These are phyloP conservation scores for Bidens hawaiensis DNA, from an alignment of 140 eudicot genomes.

Conservation along the genomic window DNA sequence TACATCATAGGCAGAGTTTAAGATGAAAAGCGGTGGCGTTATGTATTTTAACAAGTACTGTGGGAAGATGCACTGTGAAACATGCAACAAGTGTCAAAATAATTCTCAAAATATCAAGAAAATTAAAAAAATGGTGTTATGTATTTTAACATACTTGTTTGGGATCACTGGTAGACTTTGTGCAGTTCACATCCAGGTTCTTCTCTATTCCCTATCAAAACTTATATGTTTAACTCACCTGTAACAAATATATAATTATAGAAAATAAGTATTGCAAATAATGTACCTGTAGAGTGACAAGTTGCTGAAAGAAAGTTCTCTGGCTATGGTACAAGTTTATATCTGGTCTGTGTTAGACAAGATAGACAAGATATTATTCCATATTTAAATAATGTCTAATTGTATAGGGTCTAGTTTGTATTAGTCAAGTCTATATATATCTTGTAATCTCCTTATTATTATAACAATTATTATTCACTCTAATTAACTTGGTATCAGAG, in stretches of 20 bases:
- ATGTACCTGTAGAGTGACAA: slow-evolving; percentile 67
- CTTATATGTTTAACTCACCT: neutral
- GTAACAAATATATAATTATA: neutral
- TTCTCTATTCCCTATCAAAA: slow-evolving; percentile 56
- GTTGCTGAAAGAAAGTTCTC: slow-evolving; percentile 47
- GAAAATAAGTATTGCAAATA: neutral
- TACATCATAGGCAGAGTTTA: slow-evolving; percentile 87
- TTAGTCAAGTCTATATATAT: no score
- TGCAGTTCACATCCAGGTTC: slow-evolving; percentile 74
- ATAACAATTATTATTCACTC: no score
- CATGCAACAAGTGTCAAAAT: slow-evolving; percentile 9
- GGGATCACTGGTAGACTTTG: slow-evolving; percentile 42
- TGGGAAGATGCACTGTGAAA: slow-evolving; percentile 81
- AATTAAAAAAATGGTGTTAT: no score
- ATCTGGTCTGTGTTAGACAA: no score
- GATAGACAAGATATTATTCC: no score
- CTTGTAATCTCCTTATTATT: no score
- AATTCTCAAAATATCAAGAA: neutral
- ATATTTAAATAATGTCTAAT: no score
- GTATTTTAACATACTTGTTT: slow-evolving; percentile 63
- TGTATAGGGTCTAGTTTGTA: no score
- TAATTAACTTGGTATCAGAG: no score
- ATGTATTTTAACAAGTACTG: slow-evolving; percentile 68
- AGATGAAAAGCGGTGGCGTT: slow-evolving; percentile 68
- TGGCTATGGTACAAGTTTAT: slow-evolving; percentile 53